phyloP scores from a whole-genome alignment of 495 filamentous ascomycete genomes.

The Penicillium paxilli region DNA sequence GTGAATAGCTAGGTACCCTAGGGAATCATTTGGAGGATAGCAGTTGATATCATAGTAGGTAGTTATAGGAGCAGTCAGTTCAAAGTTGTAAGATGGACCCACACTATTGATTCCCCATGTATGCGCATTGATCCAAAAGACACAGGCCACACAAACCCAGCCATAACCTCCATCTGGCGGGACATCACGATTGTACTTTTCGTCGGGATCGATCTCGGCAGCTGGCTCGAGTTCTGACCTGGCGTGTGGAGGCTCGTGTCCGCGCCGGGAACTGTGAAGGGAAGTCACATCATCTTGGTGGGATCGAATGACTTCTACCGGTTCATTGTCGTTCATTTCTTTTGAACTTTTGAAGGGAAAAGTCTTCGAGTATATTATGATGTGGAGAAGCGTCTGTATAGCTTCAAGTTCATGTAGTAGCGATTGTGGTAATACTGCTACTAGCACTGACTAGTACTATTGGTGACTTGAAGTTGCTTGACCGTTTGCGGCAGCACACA shows the following conservation, averaged over 20 bases:
- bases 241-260: conserved; percentile 5
- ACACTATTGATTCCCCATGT: conserved; percentile 58
- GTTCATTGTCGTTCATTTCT: conserved; percentile 36
- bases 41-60: neutral
- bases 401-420: neutral
- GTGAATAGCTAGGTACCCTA: too few species aligned
- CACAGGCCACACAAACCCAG: conserved; percentile 52
- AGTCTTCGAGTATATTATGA: too few species aligned
- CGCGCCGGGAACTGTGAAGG: conserved; percentile 5
- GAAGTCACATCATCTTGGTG: conserved; percentile 24
- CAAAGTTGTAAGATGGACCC: too few species aligned
- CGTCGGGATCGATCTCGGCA: conserved; percentile 18
- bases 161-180: conserved; percentile 58
- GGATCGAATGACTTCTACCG: conserved; percentile 38
- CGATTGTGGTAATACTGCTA: too few species aligned
- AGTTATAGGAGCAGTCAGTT: neutral
- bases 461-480: too few species aligned
- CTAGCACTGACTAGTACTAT: too few species aligned
- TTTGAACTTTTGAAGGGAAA: too few species aligned
- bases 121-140: conserved; percentile 55
- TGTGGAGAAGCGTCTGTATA: neutral
- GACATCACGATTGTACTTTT: conserved; percentile 35
- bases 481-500: conserved; percentile 20
- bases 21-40: too few species aligned
- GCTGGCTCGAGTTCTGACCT: conserved; percentile 3